Percentiles rank a stretch among this genome's conserved stretches.
These are phyloP conservation scores for Phytopythium oedochilum DNA, from an alignment of 352 stramenopile species.

Conservation along the genomic window DNA sequence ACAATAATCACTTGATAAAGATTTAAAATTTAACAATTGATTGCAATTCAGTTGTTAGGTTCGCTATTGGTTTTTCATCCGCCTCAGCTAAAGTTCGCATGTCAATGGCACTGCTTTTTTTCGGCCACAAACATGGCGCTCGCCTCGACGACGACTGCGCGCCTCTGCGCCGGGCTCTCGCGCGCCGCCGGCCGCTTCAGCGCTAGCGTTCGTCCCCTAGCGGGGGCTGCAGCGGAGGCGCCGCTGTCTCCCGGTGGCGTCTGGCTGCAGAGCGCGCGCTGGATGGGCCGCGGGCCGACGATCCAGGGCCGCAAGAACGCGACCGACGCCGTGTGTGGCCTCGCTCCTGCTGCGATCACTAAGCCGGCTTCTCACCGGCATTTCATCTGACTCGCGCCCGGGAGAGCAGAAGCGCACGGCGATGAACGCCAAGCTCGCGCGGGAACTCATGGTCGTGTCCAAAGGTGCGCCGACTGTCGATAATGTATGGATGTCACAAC, in stretches of 20 bases:
- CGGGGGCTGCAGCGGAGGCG: not conserved
- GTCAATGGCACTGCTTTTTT: not conserved
- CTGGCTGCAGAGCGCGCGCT: slow-evolving; percentile 43
- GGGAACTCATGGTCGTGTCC: slow-evolving; percentile 70
- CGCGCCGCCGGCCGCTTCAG: not conserved
- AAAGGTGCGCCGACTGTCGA: slow-evolving; percentile 35
- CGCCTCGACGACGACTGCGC: not conserved
- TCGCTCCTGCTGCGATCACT: no score
- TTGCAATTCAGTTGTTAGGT: no score
- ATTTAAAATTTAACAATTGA: no score
- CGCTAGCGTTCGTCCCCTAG: not conserved
- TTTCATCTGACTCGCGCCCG: no score
- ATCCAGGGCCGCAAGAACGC: slow-evolving; percentile 81
- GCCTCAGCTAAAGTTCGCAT: no score
- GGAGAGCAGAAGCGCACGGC: slow-evolving; percentile 62
- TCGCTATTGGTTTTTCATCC: no score
- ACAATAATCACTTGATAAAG: no score
- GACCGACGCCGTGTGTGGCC: slow-evolving; percentile 50
- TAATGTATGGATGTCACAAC: not conserved
- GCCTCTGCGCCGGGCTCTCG: not conserved
- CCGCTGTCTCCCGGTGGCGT: slow-evolving; percentile 8
- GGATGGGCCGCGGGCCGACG: slow-evolving; percentile 78
- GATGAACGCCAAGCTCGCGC: slow-evolving; percentile 71
- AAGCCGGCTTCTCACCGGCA: no score
- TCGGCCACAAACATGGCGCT: not conserved